Evolutionary conservation across 306 rosid genomes (phyloP).

Genomic region (Sophora flavescens): DNA sequence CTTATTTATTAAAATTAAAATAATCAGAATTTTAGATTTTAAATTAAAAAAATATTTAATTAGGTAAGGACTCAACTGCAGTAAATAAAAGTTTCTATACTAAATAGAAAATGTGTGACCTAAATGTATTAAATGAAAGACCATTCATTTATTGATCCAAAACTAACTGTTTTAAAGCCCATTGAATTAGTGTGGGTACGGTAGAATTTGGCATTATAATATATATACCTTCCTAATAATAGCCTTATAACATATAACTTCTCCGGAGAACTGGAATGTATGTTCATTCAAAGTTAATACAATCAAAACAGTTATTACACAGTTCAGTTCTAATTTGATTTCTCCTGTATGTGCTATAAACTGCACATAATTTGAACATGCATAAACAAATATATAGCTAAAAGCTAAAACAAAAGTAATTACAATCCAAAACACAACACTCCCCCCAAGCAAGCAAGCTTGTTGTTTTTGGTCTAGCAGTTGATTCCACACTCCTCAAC

Average conservation of each 20-base stretch:
- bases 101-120: too few species aligned
- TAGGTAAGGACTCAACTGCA: too few species aligned
- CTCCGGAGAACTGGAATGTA: conserved; percentile 27
- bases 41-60: too few species aligned
- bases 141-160: too few species aligned
- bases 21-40: too few species aligned
- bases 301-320: too few species aligned
- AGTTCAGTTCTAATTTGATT: too few species aligned
- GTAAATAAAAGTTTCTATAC: too few species aligned
- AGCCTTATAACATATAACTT: conserved; percentile 15
- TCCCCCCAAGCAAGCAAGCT: not conserved
- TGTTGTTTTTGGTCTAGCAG: conserved; percentile 62
- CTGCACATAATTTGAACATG: conserved; percentile 45
- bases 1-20: too few species aligned
- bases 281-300: not conserved
- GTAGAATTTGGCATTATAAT: not conserved
- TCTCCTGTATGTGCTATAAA: conserved; percentile 18
- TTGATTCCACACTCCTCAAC: conserved; percentile 88
- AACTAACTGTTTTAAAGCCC: too few species aligned
- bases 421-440: conserved; percentile 38
- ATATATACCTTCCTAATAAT: conserved; percentile 18
- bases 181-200: too few species aligned
- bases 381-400: not conserved
- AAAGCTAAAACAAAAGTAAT: conserved; percentile 41
- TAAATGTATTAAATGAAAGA: too few species aligned